A percentile compares a stretch with the other conserved stretches of the same genome.
Conservation (phyloP, 768 basidiomycete species). For the Mrakia gelida region DNA sequence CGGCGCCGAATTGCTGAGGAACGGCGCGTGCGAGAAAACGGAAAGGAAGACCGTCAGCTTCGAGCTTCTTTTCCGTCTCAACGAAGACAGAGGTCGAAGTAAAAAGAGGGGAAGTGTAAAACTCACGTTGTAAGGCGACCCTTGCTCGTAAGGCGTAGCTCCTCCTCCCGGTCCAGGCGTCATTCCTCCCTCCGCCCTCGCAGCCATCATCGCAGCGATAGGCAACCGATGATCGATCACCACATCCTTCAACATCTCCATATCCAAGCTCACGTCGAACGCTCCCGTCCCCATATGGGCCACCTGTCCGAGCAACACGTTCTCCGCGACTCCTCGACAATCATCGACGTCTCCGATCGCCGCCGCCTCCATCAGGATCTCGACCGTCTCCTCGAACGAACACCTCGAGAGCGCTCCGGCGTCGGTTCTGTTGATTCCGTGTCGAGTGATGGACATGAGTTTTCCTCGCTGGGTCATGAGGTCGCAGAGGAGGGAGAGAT, state of each 20-base stretch:
- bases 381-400: constrained; percentile 99
- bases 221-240: constrained; percentile 87
- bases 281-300: constrained; percentile 97
- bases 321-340: constrained; percentile 97
- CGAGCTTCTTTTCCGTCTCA: not conserved
- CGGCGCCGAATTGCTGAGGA: not conserved
- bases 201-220: constrained; percentile 42
- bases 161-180: constrained; percentile 60
- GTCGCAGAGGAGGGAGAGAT: constrained; percentile 92
- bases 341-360: constrained; percentile 98
- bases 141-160: constrained; percentile 94
- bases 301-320: constrained; percentile 97
- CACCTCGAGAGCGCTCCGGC: constrained; percentile 98
- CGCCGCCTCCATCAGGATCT: constrained; percentile 97
- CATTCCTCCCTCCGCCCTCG: constrained; percentile 42
- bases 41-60: not conserved
- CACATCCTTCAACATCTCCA: constrained; percentile 97
- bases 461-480: constrained; percentile 94
- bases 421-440: constrained; percentile 97
- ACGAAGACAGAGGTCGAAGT: not conserved
- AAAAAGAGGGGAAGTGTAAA: not conserved
- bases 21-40: not conserved
- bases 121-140: constrained; percentile 51
- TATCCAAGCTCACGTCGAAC: constrained; percentile 92
- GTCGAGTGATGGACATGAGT: constrained; percentile 97